Evolutionary conservation across 352 stramenopile genomes (phyloP).

Genomic region (Globisporangium splendens): DNA sequence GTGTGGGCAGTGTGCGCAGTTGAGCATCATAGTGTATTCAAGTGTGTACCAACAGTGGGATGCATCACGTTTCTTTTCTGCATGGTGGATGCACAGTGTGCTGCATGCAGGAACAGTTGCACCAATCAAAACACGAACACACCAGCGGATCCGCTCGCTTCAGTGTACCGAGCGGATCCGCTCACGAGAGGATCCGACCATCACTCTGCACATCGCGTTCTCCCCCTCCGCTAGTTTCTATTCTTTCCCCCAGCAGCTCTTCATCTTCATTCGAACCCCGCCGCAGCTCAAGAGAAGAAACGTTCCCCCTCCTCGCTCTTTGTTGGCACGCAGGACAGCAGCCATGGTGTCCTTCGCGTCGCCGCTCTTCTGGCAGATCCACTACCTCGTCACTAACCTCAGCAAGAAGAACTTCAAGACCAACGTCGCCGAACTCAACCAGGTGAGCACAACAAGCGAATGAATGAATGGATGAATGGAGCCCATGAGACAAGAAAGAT

Average conservation of each 20-base stretch:
- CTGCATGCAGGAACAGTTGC: too few species aligned
- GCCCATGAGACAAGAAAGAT: background rate
- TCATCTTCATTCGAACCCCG: slow-evolving; percentile 8
- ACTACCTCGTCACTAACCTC: slow-evolving; percentile 91
- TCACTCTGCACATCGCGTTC: slow-evolving; percentile 24
- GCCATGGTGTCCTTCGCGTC: slow-evolving; percentile 89
- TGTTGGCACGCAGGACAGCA: background rate
- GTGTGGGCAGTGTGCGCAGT: background rate
- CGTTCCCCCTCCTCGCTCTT: background rate
- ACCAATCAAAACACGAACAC: too few species aligned
- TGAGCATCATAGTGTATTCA: background rate
- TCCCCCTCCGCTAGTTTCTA: slow-evolving; percentile 2
- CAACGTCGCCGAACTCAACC: slow-evolving; percentile 90
- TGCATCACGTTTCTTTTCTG: too few species aligned
- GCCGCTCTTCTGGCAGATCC: slow-evolving; percentile 93
- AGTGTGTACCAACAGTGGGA: background rate
- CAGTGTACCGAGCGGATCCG: slow-evolving; percentile 3
- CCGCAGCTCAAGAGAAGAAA: slow-evolving; percentile 16
- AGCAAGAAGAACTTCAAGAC: slow-evolving; percentile 94
- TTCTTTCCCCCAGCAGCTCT: slow-evolving; percentile 4
- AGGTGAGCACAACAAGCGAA: slow-evolving; percentile 56
- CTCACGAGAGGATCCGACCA: slow-evolving; percentile 14
- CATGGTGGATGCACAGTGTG: too few species aligned
- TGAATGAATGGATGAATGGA: too few species aligned
- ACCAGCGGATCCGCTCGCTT: slow-evolving; percentile 1